Evolutionary conservation across 2,329 filamentous ascomycete species (phyloP).

Genomic region (Exophiala phaeomuriformis): DNA sequence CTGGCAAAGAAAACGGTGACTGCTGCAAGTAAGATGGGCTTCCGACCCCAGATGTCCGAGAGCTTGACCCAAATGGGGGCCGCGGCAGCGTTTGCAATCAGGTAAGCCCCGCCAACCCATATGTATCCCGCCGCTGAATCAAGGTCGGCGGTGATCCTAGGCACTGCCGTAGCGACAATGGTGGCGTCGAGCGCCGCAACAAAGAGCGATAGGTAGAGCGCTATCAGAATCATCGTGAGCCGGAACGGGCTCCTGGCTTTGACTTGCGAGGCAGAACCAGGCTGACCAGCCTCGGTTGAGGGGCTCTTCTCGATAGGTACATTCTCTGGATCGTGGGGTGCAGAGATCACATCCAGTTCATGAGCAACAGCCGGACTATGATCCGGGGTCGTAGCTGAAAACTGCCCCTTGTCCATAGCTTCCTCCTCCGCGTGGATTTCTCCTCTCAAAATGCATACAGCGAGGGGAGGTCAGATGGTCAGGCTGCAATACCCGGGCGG

Average conservation of each 20-base stretch:
- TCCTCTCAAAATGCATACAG: no score
- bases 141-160: slow-evolving; percentile 39
- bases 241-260: slow-evolving; percentile 21
- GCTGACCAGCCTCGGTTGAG: not conserved
- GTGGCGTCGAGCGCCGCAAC: slow-evolving; percentile 30
- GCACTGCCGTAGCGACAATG: slow-evolving; percentile 32
- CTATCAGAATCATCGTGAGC: slow-evolving; percentile 24
- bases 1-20: slow-evolving; percentile 45
- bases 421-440: not conserved
- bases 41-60: slow-evolving; percentile 53
- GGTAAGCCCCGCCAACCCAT: slow-evolving; percentile 69
- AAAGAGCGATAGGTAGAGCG: slow-evolving; percentile 28
- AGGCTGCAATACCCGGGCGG: no score
- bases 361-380: not conserved
- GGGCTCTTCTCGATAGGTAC: slow-evolving; percentile 4
- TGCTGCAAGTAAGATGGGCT: slow-evolving; percentile 45
- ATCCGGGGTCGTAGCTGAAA: not conserved
- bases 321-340: slow-evolving; percentile 1
- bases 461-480: no score
- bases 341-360: slow-evolving; percentile 11
- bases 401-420: not conserved
- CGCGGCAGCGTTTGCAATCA: slow-evolving; percentile 60
- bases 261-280: slow-evolving; percentile 28
- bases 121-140: slow-evolving; percentile 62
- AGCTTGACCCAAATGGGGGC: slow-evolving; percentile 64